A percentile compares a stretch with the other conserved stretches of the same genome.
phyloP scores from a whole-genome alignment of 2,329 filamentous ascomycete species.

The Fusarium verrucosum region DNA sequence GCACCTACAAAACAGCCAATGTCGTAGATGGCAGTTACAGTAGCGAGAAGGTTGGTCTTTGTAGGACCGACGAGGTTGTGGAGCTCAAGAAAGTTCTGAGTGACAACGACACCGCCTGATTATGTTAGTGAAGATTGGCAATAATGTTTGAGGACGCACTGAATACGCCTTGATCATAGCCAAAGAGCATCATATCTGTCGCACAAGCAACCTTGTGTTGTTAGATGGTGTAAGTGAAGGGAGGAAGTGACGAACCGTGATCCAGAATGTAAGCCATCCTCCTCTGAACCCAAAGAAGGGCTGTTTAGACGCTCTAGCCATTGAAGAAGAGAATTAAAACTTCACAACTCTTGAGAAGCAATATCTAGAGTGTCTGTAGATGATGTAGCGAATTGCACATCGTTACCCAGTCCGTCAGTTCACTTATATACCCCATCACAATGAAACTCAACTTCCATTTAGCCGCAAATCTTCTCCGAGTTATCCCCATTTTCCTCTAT shows the following conservation, averaged over 20 bases:
- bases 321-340: background rate
- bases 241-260: slow-evolving; percentile 1
- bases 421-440: background rate
- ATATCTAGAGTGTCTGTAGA: background rate
- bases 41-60: slow-evolving; percentile 23
- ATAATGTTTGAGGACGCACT: background rate
- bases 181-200: slow-evolving; percentile 26
- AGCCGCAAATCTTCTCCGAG: slow-evolving; percentile 1
- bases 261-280: slow-evolving; percentile 31
- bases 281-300: slow-evolving; percentile 20
- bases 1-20: slow-evolving; percentile 26
- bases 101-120: slow-evolving; percentile 23
- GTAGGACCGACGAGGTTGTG: slow-evolving; percentile 21
- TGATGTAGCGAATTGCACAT: background rate
- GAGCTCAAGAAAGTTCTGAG: slow-evolving; percentile 18
- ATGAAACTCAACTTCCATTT: background rate
- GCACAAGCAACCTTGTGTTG: slow-evolving; percentile 10
- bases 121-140: background rate
- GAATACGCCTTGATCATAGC: slow-evolving; percentile 19
- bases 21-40: slow-evolving; percentile 26
- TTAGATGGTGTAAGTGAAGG: background rate
- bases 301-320: background rate
- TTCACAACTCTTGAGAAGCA: background rate
- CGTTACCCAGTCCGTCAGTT: background rate
- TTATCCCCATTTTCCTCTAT: background rate